phyloP scores from a whole-genome alignment of 106 monocot species.

The Hemerocallis citrina region DNA sequence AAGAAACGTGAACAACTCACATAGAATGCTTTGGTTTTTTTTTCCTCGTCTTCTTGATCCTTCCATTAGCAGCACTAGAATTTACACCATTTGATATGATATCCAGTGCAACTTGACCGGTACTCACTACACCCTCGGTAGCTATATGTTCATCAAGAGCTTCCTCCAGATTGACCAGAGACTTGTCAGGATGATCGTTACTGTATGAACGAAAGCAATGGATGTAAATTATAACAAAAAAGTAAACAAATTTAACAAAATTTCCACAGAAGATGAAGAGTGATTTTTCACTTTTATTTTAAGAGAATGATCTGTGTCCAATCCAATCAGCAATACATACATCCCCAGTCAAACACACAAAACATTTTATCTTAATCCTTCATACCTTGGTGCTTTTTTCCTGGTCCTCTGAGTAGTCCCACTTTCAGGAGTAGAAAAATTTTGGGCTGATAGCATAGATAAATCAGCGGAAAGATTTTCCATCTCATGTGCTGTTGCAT shows the following conservation, averaged over 20 bases:
- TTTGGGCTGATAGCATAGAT: background rate
- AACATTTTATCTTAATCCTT: background rate
- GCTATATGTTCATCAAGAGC: background rate
- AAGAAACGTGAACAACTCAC: background rate
- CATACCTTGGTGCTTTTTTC: conserved; percentile 19
- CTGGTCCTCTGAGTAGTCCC: background rate
- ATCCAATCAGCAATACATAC: background rate
- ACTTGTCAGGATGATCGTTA: background rate
- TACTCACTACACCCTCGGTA: background rate
- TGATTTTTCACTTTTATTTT: no score
- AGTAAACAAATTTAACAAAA: background rate
- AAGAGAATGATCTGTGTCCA: no score
- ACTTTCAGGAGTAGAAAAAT: conserved; percentile 1
- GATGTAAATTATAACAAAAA: background rate
- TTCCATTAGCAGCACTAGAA: background rate
- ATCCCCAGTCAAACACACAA: background rate
- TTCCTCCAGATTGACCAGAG: background rate
- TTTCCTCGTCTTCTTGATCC: background rate
- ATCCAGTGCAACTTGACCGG: background rate
- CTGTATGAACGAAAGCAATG: background rate
- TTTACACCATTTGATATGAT: background rate
- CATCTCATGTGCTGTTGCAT: background rate
- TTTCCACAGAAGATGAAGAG: background rate
- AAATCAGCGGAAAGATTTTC: conserved; percentile 3
- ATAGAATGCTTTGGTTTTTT: background rate